Percentiles rank a stretch among this genome's conserved stretches.
Evolutionary conservation across 768 basidiomycete genomes (phyloP).

Genomic region (Xerocomellus intermedius): DNA sequence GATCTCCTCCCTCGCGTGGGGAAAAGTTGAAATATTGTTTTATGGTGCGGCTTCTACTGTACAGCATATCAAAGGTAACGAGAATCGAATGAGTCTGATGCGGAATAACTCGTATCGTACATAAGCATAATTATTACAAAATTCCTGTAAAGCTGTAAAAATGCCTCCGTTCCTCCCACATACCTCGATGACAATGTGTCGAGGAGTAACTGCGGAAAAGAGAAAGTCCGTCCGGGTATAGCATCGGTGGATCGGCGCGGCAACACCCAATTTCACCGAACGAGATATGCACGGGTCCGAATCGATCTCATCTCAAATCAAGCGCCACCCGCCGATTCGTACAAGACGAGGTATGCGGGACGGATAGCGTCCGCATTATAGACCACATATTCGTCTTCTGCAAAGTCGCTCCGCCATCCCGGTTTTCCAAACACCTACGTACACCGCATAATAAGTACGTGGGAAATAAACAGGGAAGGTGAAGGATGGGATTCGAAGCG

Average conservation of each 20-base stretch:
- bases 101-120: too few species aligned
- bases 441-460: neutral
- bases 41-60: neutral
- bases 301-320: neutral
- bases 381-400: slow-evolving; percentile 26
- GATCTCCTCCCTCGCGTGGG: too few species aligned
- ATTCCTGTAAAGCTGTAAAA: neutral
- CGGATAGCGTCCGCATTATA: slow-evolving; percentile 27
- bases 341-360: slow-evolving; percentile 25
- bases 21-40: neutral
- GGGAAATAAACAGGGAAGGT: neutral
- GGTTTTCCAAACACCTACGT: slow-evolving; percentile 17
- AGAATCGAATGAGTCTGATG: too few species aligned
- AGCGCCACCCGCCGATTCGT: neutral
- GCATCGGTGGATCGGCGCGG: too few species aligned
- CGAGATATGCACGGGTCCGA: neutral
- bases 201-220: too few species aligned
- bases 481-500: neutral
- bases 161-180: neutral
- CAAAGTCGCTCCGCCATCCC: slow-evolving; percentile 9
- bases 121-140: neutral
- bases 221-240: neutral
- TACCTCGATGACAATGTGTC: neutral
- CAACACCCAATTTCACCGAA: neutral
- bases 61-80: neutral